A percentile compares a stretch with the other conserved stretches of the same genome.
These are phyloP conservation scores for Periconia macrospinosa DNA, from an alignment of 2,329 filamentous ascomycete genomes.

Conservation along the genomic window DNA sequence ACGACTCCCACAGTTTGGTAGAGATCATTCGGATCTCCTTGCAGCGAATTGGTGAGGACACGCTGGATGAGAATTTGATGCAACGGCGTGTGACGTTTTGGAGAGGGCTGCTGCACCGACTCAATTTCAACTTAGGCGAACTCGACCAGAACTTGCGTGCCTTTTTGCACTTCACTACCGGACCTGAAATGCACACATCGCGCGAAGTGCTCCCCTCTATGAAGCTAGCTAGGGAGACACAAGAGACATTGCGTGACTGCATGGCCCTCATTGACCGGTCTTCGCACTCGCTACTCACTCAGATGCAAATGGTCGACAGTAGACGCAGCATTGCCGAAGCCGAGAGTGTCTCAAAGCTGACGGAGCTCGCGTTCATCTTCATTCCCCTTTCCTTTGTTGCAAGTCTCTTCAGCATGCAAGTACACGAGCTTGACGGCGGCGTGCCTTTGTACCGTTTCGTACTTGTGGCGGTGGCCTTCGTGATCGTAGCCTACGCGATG, in stretches of 20 bases:
- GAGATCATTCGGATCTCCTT: conserved; percentile 15
- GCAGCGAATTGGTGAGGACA: conserved; percentile 18
- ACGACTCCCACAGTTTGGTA: conserved; percentile 11
- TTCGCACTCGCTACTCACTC: conserved; percentile 38
- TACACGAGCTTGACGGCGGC: conserved; percentile 21
- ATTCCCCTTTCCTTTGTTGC: conserved; percentile 33
- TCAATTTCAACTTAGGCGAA: conserved; percentile 12
- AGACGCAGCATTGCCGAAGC: conserved; percentile 32
- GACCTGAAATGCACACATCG: conserved; percentile 2
- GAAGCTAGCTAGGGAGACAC: conserved; percentile 9
- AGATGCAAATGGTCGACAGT: conserved; percentile 35
- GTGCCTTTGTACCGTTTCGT: conserved; percentile 14
- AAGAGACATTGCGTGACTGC: conserved; percentile 7
- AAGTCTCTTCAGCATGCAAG: conserved; percentile 32
- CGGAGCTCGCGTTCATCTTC: conserved; percentile 38
- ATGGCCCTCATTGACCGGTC: conserved; percentile 23
- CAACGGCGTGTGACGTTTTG: conserved; percentile 18
- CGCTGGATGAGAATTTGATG: conserved; percentile 17
- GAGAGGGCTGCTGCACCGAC: conserved; percentile 11
- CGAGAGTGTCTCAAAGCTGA: conserved; percentile 32
- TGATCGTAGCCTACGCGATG: conserved; percentile 12
- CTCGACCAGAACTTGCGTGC: conserved; percentile 9
- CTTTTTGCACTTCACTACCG: conserved; percentile 10
- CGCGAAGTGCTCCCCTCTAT: conserved; percentile 4
- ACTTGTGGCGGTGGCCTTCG: conserved; percentile 10